Conservation (phyloP, 305 asterid genomes). For the Rubia tinctorum region DNA sequence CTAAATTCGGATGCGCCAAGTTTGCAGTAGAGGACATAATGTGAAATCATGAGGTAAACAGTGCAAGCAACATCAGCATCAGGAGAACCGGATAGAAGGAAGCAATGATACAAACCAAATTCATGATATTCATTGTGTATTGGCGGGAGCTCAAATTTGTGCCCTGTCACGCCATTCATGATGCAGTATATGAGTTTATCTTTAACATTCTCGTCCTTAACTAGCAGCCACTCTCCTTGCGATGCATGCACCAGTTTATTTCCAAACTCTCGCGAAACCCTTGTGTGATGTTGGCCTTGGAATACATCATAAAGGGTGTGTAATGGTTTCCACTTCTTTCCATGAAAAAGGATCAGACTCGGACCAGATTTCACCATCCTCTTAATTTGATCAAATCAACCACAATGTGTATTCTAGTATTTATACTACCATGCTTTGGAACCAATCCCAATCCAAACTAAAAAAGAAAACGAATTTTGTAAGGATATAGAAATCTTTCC, state of each 20-base stretch:
- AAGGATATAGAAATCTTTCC: too few species aligned
- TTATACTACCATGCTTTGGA: too few species aligned
- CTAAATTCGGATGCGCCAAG: not conserved
- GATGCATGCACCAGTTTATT: not conserved
- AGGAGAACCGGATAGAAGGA: not conserved
- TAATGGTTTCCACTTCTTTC: not conserved
- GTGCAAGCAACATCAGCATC: not conserved
- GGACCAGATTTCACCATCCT: too few species aligned
- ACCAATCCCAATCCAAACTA: too few species aligned
- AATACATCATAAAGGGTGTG: not conserved
- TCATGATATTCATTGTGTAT: not conserved
- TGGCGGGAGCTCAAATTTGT: not conserved
- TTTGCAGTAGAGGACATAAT: not conserved
- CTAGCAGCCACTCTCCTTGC: not conserved
- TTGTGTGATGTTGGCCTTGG: not conserved
- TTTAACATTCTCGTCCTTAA: not conserved
- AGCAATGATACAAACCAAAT: not conserved
- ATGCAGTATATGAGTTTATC: not conserved
- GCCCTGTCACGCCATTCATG: not conserved
- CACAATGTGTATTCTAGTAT: too few species aligned
- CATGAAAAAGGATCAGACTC: not conserved
- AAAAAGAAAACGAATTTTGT: too few species aligned
- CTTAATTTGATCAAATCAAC: too few species aligned
- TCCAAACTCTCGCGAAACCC: not conserved
- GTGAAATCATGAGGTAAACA: not conserved